Evolutionary conservation across 2,329 filamentous ascomycete species (phyloP), one percentile per base, ranked within the genome.

Genomic region (Cladosporium cucumerinum): DNA sequence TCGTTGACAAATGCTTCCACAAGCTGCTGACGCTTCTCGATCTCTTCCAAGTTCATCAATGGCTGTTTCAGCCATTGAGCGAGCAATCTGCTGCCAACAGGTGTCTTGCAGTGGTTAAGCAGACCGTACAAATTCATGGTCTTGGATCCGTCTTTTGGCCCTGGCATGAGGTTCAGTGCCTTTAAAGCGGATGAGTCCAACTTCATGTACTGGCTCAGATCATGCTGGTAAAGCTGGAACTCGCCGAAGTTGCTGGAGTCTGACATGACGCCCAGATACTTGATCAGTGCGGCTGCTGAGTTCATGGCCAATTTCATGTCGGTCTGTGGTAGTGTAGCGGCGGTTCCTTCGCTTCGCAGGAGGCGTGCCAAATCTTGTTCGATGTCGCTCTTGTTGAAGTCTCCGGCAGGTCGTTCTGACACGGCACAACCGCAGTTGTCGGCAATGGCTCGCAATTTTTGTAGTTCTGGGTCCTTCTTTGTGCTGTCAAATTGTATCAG

Each of bases 41-140:
- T 98, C 65, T 96, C 93, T 2, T 85, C 83, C 68, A 92, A 87
- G 79, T 86, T 92, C 95, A 99, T 99, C 46, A 99, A 80, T 0
- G 95, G 95, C 77, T 99, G 95, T 79, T 99, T 99, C 61, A 99
- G 82, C 95, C 95, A 99, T 75, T 99, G 96, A 1, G 94, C 89
- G 32, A 99, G 82, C 65, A 99, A 78, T 57, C 96, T 86, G 72
- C 93, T 96, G 16, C 95, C 95, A 1, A 96, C 88, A 0, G 95
- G 92, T 1, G 95, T 99, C 78, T 97, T 98, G 87, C 95, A 99
- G 77, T 98, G 93, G 72, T 99, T 98, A 49, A 99, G 82, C 21
- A 99, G 81, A 0, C 95, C 95, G 72, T 91, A 99, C 61, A 99
- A 77, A 74, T 93, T 98, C 95, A 99, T 99, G 0, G 87, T 96